Percentiles rank a stretch among this genome's conserved stretches.
Evolutionary conservation across 2,329 filamentous ascomycete species (phyloP).

Genomic region (Alternaria conjuncta): DNA sequence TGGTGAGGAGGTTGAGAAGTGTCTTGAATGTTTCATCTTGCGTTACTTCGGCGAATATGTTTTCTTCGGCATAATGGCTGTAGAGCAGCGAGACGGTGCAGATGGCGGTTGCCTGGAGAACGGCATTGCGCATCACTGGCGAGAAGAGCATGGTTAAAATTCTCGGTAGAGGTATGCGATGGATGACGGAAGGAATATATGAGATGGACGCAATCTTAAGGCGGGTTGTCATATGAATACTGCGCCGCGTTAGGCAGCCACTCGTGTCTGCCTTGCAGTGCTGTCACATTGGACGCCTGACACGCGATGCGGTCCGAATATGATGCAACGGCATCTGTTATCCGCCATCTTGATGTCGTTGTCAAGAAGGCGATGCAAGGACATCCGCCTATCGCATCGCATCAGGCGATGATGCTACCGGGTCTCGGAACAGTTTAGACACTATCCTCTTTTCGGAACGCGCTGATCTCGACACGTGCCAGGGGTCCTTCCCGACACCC

Average conservation of each 20-base stretch:
- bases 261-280: background rate
- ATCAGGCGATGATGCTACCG: background rate
- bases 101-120: conserved; percentile 20
- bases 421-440: background rate
- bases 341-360: background rate
- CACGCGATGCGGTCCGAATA: background rate
- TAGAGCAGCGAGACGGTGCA: conserved; percentile 3
- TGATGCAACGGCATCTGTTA: background rate
- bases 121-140: conserved; percentile 17
- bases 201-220: background rate
- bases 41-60: conserved; percentile 7
- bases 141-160: conserved; percentile 7
- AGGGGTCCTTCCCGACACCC: background rate
- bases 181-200: background rate
- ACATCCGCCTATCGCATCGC: background rate
- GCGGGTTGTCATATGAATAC: background rate
- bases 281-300: background rate
- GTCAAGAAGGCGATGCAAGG: background rate
- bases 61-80: conserved; percentile 6
- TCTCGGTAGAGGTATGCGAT: background rate
- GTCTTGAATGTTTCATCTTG: conserved; percentile 8
- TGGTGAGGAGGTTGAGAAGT: background rate
- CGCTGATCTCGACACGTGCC: background rate
- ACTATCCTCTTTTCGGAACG: background rate
- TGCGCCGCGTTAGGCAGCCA: background rate